Evolutionary conservation across 208 protist genomes (phyloP).

Genomic region (Naegleria lovaniensis): DNA sequence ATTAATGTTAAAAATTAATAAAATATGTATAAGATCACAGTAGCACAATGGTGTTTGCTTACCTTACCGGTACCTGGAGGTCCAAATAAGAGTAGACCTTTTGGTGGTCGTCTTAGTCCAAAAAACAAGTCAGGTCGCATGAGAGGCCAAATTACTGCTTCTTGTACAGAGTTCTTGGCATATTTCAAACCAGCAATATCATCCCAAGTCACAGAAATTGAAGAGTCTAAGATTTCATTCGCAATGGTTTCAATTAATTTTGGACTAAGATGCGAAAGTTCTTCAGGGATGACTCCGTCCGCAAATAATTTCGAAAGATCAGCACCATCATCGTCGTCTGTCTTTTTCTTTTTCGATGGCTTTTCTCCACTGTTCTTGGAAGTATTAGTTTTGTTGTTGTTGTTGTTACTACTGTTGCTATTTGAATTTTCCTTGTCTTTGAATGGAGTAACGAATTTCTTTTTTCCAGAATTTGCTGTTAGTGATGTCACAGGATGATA

Average conservation of each 20-base stretch:
- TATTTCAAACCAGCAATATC: constrained; percentile 31
- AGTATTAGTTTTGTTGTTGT: not conserved
- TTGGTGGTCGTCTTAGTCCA: constrained; percentile 35
- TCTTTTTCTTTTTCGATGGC: not conserved
- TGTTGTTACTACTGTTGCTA: not conserved
- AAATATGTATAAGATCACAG: not conserved
- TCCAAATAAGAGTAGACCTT: constrained; percentile 70
- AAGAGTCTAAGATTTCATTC: not conserved
- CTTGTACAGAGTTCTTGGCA: constrained; percentile 34
- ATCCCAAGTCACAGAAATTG: not conserved
- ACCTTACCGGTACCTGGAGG: constrained; percentile 71
- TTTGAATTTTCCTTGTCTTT: not conserved
- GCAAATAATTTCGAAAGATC: not conserved
- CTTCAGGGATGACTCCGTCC: not conserved
- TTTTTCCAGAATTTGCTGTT: not conserved
- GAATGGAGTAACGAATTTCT: not conserved
- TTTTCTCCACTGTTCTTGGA: not conserved
- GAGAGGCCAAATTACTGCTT: constrained; percentile 32
- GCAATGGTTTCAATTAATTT: constrained; percentile 17
- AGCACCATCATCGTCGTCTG: not conserved
- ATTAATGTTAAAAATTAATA: constrained; percentile 30
- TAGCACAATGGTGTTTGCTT: no score
- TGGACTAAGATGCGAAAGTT: not conserved
- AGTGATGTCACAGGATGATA: not conserved
- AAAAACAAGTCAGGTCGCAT: constrained; percentile 40